Conservation (phyloP, 2,329 filamentous ascomycete species). For the Exophiala oligosperma region DNA sequence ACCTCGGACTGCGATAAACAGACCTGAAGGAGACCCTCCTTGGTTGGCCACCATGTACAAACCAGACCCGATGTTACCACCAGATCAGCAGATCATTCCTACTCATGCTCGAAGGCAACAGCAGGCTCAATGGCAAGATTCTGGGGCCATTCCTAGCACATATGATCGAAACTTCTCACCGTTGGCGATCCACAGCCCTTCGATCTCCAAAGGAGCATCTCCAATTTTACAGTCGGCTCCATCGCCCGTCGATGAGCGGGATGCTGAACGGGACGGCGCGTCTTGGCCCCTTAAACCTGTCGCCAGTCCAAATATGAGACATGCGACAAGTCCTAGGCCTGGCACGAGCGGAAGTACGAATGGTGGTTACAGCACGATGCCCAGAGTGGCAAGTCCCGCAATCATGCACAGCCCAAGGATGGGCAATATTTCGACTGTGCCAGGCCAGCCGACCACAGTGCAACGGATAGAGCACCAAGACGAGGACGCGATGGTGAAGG, state of each 20-base stretch:
- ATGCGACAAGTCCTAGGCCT: slow-evolving; percentile 34
- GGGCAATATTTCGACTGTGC: slow-evolving; percentile 22
- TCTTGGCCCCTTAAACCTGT: slow-evolving; percentile 33
- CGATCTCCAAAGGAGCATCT: slow-evolving; percentile 21
- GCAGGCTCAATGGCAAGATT: slow-evolving; percentile 92
- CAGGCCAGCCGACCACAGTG: slow-evolving; percentile 38
- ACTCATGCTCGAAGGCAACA: slow-evolving; percentile 88
- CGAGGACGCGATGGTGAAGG: slow-evolving; percentile 56
- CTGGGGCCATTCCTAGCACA: slow-evolving; percentile 79
- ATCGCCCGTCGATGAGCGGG: slow-evolving; percentile 5
- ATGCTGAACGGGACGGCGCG: slow-evolving; percentile 30
- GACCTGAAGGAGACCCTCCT: slow-evolving; percentile 89
- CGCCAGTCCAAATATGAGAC: slow-evolving; percentile 25
- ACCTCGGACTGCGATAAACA: slow-evolving; percentile 58
- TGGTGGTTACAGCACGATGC: slow-evolving; percentile 52
- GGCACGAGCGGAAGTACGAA: slow-evolving; percentile 44
- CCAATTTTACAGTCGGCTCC: slow-evolving; percentile 17
- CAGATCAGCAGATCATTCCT: slow-evolving; percentile 91
- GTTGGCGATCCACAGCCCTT: slow-evolving; percentile 55
- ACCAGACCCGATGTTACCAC: slow-evolving; percentile 88
- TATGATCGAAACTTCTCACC: slow-evolving; percentile 89
- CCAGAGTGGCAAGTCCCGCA: slow-evolving; percentile 44
- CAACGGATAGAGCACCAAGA: slow-evolving; percentile 53
- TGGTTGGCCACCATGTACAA: slow-evolving; percentile 96
- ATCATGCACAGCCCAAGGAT: slow-evolving; percentile 22